phyloP scores from a whole-genome alignment of 2,329 filamentous ascomycete genomes.

The Metarhizium robertsii region DNA sequence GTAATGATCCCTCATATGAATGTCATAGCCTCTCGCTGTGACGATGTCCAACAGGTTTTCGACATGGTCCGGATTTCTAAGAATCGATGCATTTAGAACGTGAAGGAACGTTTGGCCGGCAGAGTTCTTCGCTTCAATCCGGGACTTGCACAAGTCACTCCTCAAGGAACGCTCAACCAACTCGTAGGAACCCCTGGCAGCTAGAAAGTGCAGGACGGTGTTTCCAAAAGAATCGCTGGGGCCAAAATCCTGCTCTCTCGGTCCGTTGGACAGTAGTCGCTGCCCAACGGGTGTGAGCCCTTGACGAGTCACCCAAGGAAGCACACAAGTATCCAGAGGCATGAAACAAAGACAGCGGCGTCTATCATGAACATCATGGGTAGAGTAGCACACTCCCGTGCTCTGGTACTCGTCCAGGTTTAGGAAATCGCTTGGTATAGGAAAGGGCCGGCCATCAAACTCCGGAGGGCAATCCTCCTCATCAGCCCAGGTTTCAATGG shows the following conservation, averaged over 20 bases:
- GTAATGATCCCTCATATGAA: constrained; percentile 35
- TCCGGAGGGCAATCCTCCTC: constrained; percentile 17
- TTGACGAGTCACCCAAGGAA: constrained; percentile 20
- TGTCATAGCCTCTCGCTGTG: constrained; percentile 14
- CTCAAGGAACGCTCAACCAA: constrained; percentile 19
- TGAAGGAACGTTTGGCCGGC: constrained; percentile 41
- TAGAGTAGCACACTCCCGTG: constrained; percentile 11
- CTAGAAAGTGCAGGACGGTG: constrained; percentile 36
- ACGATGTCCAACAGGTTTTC: constrained; percentile 16
- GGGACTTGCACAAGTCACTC: constrained; percentile 7
- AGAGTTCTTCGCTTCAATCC: constrained; percentile 26
- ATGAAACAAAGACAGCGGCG: constrained; percentile 21
- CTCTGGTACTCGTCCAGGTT: constrained; percentile 17
- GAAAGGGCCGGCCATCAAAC: constrained; percentile 14
- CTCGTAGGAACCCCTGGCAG: constrained; percentile 21
- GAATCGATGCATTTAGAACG: constrained; percentile 27
- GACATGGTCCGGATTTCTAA: constrained; percentile 18
- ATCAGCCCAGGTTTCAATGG: constrained; percentile 14
- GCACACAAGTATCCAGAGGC: constrained; percentile 12
- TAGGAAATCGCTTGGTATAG: constrained; percentile 42
- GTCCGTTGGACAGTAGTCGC: constrained; percentile 8
- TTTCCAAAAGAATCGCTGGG: constrained; percentile 35
- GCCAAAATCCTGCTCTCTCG: constrained; percentile 7
- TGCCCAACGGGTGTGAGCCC: constrained; percentile 14
- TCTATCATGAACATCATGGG: constrained; percentile 13